Evolutionary conservation across 1,284 basidiomycete genomes (phyloP).

Genomic region (Rhodotorula sp.): DNA sequence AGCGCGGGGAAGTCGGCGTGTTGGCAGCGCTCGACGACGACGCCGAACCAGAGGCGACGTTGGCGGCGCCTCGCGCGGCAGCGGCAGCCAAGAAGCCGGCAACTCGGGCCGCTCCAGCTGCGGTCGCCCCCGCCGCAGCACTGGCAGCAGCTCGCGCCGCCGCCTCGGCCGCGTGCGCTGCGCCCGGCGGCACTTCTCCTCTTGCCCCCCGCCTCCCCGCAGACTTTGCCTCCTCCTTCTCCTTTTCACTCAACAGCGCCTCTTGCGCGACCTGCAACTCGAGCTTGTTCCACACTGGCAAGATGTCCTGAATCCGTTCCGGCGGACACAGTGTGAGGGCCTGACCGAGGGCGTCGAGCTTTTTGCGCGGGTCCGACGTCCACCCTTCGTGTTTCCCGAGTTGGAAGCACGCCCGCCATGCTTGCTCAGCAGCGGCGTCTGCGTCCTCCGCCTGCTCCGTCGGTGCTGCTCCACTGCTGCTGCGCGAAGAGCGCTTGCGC

Average conservation of each 20-base stretch:
- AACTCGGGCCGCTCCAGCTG: slow-evolving; percentile 20
- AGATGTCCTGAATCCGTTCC: slow-evolving; percentile 69
- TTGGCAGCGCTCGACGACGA: not conserved
- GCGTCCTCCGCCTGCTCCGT: slow-evolving; percentile 40
- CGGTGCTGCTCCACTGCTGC: not conserved
- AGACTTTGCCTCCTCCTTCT: not conserved
- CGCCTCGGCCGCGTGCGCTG: not conserved
- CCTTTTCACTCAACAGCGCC: slow-evolving; percentile 8
- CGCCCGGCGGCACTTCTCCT: not conserved
- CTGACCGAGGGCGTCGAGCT: slow-evolving; percentile 62
- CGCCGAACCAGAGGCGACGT: not conserved
- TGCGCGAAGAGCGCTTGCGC: slow-evolving; percentile 40
- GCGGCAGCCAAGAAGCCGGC: slow-evolving; percentile 26
- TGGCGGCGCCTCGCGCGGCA: not conserved
- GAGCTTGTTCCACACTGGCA: slow-evolving; percentile 65
- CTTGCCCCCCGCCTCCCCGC: not conserved
- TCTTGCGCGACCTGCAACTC: slow-evolving; percentile 42
- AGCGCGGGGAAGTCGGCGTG: not conserved
- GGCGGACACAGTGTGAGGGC: slow-evolving; percentile 83
- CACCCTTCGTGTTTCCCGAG: slow-evolving; percentile 77
- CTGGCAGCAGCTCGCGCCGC: slow-evolving; percentile 12
- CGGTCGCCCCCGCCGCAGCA: slow-evolving; percentile 7
- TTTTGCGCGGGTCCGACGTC: slow-evolving; percentile 55
- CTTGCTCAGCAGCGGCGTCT: slow-evolving; percentile 69
- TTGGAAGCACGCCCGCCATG: slow-evolving; percentile 81